Conservation (phyloP, 768 basidiomycete species). For the Phlebiopsis flavidoalba region DNA sequence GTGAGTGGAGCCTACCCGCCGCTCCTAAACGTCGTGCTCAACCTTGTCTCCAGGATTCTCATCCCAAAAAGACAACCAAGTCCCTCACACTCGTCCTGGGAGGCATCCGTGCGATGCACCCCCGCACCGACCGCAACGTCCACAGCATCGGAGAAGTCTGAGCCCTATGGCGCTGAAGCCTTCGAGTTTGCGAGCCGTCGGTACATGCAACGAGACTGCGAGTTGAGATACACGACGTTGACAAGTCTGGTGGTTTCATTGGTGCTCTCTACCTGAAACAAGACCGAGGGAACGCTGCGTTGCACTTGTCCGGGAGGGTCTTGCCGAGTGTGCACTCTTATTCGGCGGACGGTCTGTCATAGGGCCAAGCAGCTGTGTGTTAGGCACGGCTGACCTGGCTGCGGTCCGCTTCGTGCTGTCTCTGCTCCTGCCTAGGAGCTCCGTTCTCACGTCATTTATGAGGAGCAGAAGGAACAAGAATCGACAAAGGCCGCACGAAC, state of each 20-base stretch:
- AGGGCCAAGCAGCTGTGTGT: constrained; percentile 76
- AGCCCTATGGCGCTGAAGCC: constrained; percentile 84
- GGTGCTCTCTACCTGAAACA: constrained; percentile 83
- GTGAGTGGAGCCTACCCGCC: constrained; percentile 31
- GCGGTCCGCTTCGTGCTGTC: no score
- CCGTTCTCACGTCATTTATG: not conserved
- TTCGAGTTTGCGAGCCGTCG: constrained; percentile 70
- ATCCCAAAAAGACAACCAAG: constrained; percentile 91
- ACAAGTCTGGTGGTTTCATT: constrained; percentile 96
- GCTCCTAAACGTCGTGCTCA: not conserved
- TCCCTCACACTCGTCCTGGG: constrained; percentile 88
- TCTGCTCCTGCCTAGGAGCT: not conserved
- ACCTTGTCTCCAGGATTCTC: constrained; percentile 48
- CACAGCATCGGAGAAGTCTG: constrained; percentile 81
- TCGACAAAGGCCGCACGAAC: constrained; percentile 78
- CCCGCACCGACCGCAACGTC: constrained; percentile 76
- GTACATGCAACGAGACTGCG: constrained; percentile 94
- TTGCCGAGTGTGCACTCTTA: constrained; percentile 85
- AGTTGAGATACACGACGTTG: constrained; percentile 82
- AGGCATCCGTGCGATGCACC: constrained; percentile 89
- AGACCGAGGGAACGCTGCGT: constrained; percentile 77
- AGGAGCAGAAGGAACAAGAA: no score
- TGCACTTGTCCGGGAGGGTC: constrained; percentile 77
- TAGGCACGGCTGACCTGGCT: no score
- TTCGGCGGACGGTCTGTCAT: constrained; percentile 79